These are phyloP conservation scores for Xylaria sp. DNA, from an alignment of 2,329 filamentous ascomycete genomes.

Conservation along the genomic window DNA sequence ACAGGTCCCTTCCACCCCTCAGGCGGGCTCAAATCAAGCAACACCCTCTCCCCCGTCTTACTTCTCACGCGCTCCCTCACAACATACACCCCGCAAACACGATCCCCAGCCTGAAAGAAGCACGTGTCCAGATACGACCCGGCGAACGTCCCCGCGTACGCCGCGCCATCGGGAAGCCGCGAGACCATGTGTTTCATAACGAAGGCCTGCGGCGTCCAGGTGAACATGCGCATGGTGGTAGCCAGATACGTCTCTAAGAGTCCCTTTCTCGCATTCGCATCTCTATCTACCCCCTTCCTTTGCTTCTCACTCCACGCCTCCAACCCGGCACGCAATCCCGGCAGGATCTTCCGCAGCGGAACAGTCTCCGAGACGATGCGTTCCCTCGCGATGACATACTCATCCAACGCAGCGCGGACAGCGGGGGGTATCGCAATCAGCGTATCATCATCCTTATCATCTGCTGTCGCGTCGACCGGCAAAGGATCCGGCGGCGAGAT, in stretches of 20 bases:
- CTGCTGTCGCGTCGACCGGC: not conserved
- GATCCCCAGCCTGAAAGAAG: constrained; percentile 38
- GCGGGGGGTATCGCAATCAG: constrained; percentile 24
- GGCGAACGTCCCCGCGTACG: constrained; percentile 27
- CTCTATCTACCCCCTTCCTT: not conserved
- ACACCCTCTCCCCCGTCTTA: constrained; percentile 20
- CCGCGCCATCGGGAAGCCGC: constrained; percentile 21
- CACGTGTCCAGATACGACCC: constrained; percentile 38
- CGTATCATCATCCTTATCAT: not conserved
- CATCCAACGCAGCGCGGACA: constrained; percentile 16
- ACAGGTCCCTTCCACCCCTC: constrained; percentile 42
- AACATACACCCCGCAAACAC: constrained; percentile 46
- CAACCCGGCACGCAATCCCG: constrained; percentile 12
- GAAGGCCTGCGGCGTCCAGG: constrained; percentile 43
- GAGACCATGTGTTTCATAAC: constrained; percentile 38
- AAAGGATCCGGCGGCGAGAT: constrained; percentile 33
- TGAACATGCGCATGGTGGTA: constrained; percentile 41
- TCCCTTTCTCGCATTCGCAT: not conserved
- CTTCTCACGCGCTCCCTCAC: constrained; percentile 27
- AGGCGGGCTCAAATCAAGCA: constrained; percentile 41
- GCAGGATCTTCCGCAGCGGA: constrained; percentile 20
- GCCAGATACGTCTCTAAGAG: constrained; percentile 41
- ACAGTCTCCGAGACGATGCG: constrained; percentile 39
- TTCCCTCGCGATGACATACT: constrained; percentile 40
- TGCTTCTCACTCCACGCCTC: not conserved